These are phyloP conservation scores for Wickerhamomyces chambardii DNA, from an alignment of 805 yeast genomes.

Conservation along the genomic window DNA sequence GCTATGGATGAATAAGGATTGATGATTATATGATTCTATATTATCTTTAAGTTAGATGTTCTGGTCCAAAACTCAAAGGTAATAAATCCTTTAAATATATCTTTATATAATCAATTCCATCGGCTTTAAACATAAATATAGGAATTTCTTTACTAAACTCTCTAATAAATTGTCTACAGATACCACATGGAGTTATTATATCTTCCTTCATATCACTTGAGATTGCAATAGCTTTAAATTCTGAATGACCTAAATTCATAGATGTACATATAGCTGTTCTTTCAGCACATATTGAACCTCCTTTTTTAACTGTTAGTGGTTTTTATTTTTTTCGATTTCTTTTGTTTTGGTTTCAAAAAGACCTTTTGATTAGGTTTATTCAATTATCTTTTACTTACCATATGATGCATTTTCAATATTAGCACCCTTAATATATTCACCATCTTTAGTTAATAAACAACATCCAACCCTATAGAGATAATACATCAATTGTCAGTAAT, in stretches of 20 bases:
- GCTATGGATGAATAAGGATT: no score
- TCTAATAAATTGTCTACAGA: slow-evolving; percentile 83
- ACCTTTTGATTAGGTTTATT: no score
- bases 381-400: slow-evolving; percentile 44
- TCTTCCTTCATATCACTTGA: slow-evolving; percentile 45
- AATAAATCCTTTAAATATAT: slow-evolving; percentile 53
- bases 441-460: slow-evolving; percentile 44
- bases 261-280: slow-evolving; percentile 56
- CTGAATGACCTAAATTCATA: slow-evolving; percentile 30
- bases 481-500: no score
- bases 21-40: no score
- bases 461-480: slow-evolving; percentile 61
- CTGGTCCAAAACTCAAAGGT: slow-evolving; percentile 88
- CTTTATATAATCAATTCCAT: slow-evolving; percentile 34
- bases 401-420: slow-evolving; percentile 92
- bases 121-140: slow-evolving; percentile 57
- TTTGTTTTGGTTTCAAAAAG: slow-evolving; percentile 23
- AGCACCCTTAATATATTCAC: slow-evolving; percentile 56
- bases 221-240: slow-evolving; percentile 56
- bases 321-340: no score
- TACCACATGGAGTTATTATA: slow-evolving; percentile 84
- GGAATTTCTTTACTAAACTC: slow-evolving; percentile 63
- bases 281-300: slow-evolving; percentile 71
- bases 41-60: slow-evolving; percentile 12
- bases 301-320: slow-evolving; percentile 3